Percentiles rank a stretch among this genome's conserved stretches.
These are phyloP conservation scores for Apiotrichum laibachii DNA, from an alignment of 1,284 basidiomycete genomes.

Conservation along the genomic window DNA sequence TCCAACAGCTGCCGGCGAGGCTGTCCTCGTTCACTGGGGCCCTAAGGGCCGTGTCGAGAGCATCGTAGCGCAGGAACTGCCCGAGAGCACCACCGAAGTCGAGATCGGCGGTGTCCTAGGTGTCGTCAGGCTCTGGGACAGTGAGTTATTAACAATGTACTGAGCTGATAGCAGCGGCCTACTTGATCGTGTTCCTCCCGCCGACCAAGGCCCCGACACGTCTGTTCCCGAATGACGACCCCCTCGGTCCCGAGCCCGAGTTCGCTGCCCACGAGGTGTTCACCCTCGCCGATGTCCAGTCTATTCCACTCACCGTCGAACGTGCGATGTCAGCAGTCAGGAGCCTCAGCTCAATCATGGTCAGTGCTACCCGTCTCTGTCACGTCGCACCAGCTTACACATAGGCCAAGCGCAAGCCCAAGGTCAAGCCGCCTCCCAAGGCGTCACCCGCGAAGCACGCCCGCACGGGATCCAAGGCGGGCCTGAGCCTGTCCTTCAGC, in stretches of 20 bases:
- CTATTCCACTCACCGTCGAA: slow-evolving; percentile 36
- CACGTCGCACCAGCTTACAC: slow-evolving; percentile 4
- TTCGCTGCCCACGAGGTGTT: slow-evolving; percentile 30
- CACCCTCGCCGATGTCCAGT: slow-evolving; percentile 38
- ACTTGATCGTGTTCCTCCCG: slow-evolving; percentile 48
- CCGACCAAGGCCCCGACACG: slow-evolving; percentile 24
- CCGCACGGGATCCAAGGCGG: slow-evolving; percentile 15
- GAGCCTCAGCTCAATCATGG: slow-evolving; percentile 26
- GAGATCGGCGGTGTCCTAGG: slow-evolving; percentile 48
- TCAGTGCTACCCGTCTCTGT: slow-evolving; percentile 7
- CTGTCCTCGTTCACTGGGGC: slow-evolving; percentile 42
- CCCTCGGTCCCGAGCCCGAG: slow-evolving; percentile 12
- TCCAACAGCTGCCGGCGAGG: slow-evolving; percentile 5
- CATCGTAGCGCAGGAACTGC: slow-evolving; percentile 1
- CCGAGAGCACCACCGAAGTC: slow-evolving; percentile 27
- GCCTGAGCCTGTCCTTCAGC: slow-evolving; percentile 13
- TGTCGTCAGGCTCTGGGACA: slow-evolving; percentile 48
- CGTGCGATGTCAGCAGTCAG: slow-evolving; percentile 26
- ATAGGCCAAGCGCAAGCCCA: slow-evolving; percentile 24
- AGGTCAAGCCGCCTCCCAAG: slow-evolving; percentile 8
- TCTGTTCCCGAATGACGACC: slow-evolving; percentile 31
- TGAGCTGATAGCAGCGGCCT: slow-evolving; percentile 37
- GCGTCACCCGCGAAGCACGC: neutral
- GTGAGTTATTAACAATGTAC: slow-evolving; percentile 25
- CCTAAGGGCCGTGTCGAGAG: slow-evolving; percentile 38